These are phyloP conservation scores for Cercophora newfieldiana DNA, from an alignment of 495 filamentous ascomycete genomes.

Conservation along the genomic window DNA sequence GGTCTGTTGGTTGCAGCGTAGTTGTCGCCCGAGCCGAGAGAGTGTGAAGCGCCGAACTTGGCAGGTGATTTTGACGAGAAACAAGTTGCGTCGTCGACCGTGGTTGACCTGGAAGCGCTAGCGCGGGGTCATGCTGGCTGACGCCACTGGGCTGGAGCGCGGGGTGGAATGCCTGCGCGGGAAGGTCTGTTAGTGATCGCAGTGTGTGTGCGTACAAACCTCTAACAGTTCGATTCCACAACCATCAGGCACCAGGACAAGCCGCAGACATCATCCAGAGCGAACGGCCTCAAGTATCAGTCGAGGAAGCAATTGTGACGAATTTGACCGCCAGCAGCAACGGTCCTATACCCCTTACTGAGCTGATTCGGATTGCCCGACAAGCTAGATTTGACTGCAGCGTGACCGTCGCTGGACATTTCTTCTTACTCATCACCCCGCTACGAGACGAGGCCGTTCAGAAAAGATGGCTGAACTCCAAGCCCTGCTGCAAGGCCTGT, in stretches of 20 bases:
- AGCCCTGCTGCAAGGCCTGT: constrained; percentile 70
- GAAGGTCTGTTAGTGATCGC: constrained; percentile 13
- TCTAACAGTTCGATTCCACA: constrained; percentile 12
- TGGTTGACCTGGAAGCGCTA: constrained; percentile 33
- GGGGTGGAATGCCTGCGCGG: constrained; percentile 7
- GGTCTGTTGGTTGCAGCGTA: background rate
- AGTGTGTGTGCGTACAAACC: rapidly evolving
- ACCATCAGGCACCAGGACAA: background rate
- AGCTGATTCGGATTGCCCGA: background rate
- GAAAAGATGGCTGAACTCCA: constrained; percentile 51
- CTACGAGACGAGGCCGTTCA: background rate
- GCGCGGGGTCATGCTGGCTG: constrained; percentile 31
- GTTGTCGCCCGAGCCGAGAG: background rate
- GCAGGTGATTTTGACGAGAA: constrained; percentile 4
- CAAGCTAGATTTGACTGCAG: background rate
- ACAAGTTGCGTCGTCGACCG: constrained; percentile 3
- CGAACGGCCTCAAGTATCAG: background rate
- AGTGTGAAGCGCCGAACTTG: background rate
- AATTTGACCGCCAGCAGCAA: background rate
- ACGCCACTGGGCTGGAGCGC: constrained; percentile 23
- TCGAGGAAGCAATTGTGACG: background rate
- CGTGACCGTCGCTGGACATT: background rate
- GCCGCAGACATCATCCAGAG: constrained; percentile 5
- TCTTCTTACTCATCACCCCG: constrained; percentile 1
- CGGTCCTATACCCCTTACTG: background rate